Conservation (phyloP, 2,329 filamentous ascomycete species). For the Atkinsonella hypoxylon region DNA sequence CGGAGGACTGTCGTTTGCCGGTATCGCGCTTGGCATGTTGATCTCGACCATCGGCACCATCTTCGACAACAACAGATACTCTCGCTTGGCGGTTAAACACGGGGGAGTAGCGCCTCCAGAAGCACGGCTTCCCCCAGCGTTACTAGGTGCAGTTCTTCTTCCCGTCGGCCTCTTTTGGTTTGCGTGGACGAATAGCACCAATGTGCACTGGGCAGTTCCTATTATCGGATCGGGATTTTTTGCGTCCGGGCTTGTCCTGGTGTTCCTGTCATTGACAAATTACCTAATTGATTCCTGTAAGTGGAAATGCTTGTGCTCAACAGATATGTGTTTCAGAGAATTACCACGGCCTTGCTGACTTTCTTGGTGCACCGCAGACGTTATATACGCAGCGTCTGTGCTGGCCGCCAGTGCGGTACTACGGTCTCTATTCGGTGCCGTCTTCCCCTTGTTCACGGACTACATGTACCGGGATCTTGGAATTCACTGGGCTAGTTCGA, state of each 20-base stretch:
- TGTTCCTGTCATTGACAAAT: conserved; percentile 54
- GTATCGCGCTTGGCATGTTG: conserved; percentile 52
- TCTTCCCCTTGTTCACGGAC: conserved; percentile 61
- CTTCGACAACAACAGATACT: conserved; percentile 42
- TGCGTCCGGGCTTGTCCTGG: conserved; percentile 45
- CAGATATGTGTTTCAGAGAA: neutral
- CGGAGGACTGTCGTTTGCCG: conserved; percentile 50
- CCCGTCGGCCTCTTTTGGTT: conserved; percentile 55
- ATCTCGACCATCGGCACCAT: conserved; percentile 40
- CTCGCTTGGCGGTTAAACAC: conserved; percentile 27
- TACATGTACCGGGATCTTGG: conserved; percentile 48
- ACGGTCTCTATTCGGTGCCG: conserved; percentile 59
- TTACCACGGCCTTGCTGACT: neutral
- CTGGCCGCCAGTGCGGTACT: conserved; percentile 62
- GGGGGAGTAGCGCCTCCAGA: conserved; percentile 52
- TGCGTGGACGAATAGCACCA: conserved; percentile 47
- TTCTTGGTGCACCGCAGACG: conserved; percentile 26
- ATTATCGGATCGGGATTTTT: conserved; percentile 33
- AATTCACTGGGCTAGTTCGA: conserved; percentile 62
- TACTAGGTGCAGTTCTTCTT: conserved; percentile 46
- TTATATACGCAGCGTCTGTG: conserved; percentile 65
- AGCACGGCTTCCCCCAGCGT: conserved; percentile 45
- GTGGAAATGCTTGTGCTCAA: conserved; percentile 2
- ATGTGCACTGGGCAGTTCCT: conserved; percentile 45
- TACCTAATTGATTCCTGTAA: conserved; percentile 54